A percentile compares a stretch with the other conserved stretches of the same genome.
Conservation (phyloP, 1,139 yeast species). For the Blastobotrys petasosporus region DNA sequence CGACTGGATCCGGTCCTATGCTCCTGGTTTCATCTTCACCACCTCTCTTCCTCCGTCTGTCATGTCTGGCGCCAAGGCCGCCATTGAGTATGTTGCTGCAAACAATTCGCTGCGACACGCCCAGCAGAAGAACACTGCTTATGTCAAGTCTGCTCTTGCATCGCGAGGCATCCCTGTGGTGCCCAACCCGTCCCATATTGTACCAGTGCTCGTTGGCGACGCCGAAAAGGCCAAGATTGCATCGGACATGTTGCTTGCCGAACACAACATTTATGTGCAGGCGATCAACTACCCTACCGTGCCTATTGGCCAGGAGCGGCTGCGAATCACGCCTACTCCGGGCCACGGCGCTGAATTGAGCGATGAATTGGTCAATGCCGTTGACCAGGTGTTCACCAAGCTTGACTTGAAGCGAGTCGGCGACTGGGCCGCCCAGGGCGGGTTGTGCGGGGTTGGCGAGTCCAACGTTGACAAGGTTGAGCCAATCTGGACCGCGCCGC, state of each 20-base stretch:
- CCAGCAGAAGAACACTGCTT: constrained; percentile 81
- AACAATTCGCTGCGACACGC: constrained; percentile 71
- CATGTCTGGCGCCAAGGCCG: constrained; percentile 90
- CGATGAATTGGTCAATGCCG: constrained; percentile 67
- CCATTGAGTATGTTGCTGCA: constrained; percentile 77
- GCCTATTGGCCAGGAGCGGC: constrained; percentile 90
- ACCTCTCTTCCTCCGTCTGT: constrained; percentile 95
- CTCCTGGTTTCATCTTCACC: constrained; percentile 97
- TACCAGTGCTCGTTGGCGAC: constrained; percentile 90
- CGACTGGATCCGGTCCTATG: constrained; percentile 94
- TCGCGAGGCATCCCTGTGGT: constrained; percentile 84
- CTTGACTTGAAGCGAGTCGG: constrained; percentile 66
- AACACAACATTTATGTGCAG: constrained; percentile 88
- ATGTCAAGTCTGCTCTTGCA: constrained; percentile 68
- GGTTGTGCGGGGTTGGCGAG: constrained; percentile 82
- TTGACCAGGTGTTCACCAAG: constrained; percentile 74
- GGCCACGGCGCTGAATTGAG: constrained; percentile 79
- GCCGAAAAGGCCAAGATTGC: constrained; percentile 90
- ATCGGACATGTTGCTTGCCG: constrained; percentile 77
- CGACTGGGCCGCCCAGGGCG: constrained; percentile 78
- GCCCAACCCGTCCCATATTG: constrained; percentile 96
- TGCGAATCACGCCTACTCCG: constrained; percentile 96
- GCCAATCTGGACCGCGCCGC: constrained; percentile 79
- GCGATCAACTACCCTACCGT: constrained; percentile 98
- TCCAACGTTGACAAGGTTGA: constrained; percentile 37